These are phyloP conservation scores for Ceratobasidium theobromae DNA, from an alignment of 1,284 basidiomycete species.

Conservation along the genomic window DNA sequence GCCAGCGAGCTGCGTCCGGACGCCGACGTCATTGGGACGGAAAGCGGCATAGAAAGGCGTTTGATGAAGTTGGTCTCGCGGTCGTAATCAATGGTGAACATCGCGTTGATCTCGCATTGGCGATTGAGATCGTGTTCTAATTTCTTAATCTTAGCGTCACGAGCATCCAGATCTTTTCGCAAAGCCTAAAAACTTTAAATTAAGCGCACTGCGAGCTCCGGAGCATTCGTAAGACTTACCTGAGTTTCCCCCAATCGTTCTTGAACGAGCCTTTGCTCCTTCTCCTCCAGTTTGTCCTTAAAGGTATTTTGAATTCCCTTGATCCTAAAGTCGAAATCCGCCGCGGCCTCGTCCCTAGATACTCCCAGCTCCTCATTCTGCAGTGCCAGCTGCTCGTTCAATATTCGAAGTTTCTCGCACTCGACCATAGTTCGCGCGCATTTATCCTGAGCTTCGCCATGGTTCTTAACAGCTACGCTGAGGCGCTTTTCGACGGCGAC, in stretches of 20 bases:
- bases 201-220: too few relatives aligned
- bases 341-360: background rate
- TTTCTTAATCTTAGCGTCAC: constrained; percentile 3
- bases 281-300: background rate
- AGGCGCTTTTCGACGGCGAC: background rate
- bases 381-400: background rate
- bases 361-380: background rate
- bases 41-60: background rate
- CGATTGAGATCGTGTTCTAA: constrained; percentile 2
- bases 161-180: background rate
- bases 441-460: background rate
- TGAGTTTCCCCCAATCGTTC: background rate
- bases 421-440: background rate
- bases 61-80: constrained; percentile 12
- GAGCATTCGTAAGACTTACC: background rate
- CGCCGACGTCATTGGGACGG: background rate
- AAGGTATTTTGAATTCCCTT: background rate
- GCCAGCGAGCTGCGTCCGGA: background rate
- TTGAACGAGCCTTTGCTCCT: background rate
- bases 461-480: background rate
- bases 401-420: background rate
- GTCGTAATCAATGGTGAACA: constrained; percentile 20
- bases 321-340: background rate
- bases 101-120: constrained; percentile 25
- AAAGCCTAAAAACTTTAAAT: background rate